Base-by-base conservation (phyloP, 164 flowering plant genomes). In the Stephania japonica region DNA sequence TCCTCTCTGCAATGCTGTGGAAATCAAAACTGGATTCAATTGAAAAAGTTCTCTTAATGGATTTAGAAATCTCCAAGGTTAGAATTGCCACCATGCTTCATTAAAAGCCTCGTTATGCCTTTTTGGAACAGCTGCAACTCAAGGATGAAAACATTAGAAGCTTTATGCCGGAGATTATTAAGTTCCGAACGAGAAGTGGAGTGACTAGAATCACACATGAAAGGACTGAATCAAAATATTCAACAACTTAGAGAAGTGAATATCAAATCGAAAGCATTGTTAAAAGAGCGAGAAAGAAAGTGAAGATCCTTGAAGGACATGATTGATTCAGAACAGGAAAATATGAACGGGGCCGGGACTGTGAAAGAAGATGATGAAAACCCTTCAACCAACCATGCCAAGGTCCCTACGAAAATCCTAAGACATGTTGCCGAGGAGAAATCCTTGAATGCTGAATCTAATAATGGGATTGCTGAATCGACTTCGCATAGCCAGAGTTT, bases 131-230 rank as follows among this genome's bases (percentile, higher is more conserved):
- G 76, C 77, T 92, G 86, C 85, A 89, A 73, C 80, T 85, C 73
- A 92, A 86, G 81, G 97, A 92, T 77, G 98, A 92, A 78, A 91
- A 89, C n/a, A 70, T 50, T 93, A 65, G 97, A 91, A 78, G 86
- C 86, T 42, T 86, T 70, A 18, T 87, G 82, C 0, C 90, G 97
- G 99, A 84, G 81, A 65, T 66, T 86, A 63, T 69, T 91, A 68
- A 89, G 95, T 85, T 80, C 80, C 87, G 99, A 93, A 76, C 76
- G 89, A 32, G 97, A 93, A 79, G 84, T 88, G 21, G 89, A 91
- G 85, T 80, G 89, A 70, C 71, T 90, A 74, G 85, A 86, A 68
- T 81, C 91, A 13, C 92, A 87, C 80, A n/a, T n/a, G n/a, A n/a
- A n/a, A n/a, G n/a, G n/a, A n/a, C n/a, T n/a, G n/a, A n/a, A n/a